phyloP scores from a whole-genome alignment of 257 asterid species.

The Capsicum pubescens region DNA sequence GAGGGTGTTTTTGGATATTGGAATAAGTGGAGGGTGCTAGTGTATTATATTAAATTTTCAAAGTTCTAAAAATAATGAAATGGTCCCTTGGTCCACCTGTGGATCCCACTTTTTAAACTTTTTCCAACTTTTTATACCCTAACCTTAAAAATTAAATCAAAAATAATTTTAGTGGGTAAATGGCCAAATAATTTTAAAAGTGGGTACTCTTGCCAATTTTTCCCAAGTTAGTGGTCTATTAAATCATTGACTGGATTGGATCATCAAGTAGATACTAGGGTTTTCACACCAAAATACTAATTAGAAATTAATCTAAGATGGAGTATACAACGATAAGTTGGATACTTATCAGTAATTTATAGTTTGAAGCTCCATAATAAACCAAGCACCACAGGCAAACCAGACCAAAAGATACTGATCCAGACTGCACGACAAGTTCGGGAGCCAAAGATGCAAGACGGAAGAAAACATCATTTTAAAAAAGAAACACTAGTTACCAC shows the following conservation, averaged over 20 bases:
- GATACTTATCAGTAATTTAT: neutral
- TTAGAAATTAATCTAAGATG: neutral
- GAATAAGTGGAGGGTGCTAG: too few relatives aligned
- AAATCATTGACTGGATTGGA: neutral
- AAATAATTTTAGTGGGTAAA: too few relatives aligned
- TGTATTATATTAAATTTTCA: too few relatives aligned
- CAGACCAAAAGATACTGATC: neutral
- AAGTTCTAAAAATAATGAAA: too few relatives aligned
- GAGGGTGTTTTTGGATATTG: too few relatives aligned
- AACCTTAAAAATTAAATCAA: too few relatives aligned
- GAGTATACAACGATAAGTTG: neutral
- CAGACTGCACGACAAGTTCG: neutral
- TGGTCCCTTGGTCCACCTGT: too few relatives aligned
- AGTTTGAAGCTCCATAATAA: neutral
- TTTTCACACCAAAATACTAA: slow-evolving; percentile 3
- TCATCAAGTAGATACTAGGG: neutral
- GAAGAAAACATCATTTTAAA: neutral
- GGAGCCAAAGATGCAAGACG: neutral
- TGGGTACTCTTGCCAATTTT: too few relatives aligned
- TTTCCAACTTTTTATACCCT: too few relatives aligned
- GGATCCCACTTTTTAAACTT: too few relatives aligned
- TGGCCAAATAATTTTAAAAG: too few relatives aligned
- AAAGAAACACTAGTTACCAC: neutral
- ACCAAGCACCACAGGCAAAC: neutral
- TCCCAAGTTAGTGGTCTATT: neutral